A percentile compares a stretch with the other conserved stretches of the same genome.
Conservation (phyloP, 139 green algal species). For the Auxenochlorella pyrenoidosa region DNA sequence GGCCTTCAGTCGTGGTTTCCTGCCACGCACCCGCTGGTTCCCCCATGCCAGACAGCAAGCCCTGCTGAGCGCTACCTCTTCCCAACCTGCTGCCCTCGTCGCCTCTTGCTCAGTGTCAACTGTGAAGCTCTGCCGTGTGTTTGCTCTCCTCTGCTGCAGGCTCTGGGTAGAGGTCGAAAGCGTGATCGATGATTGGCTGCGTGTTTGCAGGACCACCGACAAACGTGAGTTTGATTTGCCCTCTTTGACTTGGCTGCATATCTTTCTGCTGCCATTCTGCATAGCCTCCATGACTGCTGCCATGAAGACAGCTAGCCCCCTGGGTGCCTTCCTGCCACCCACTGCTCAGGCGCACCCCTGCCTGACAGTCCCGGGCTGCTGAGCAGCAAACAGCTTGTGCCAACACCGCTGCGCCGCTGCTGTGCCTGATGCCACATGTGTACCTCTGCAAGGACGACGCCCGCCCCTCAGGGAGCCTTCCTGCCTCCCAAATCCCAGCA, state of each 20-base stretch:
- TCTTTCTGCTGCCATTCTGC: neutral
- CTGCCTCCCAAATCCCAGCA: neutral
- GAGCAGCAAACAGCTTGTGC: too few species aligned
- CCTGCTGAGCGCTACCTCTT: neutral
- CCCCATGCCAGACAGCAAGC: neutral
- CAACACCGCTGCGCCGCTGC: too few species aligned
- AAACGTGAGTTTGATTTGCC: too few species aligned
- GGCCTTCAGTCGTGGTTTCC: slow-evolving; percentile 2
- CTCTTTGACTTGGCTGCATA: too few species aligned
- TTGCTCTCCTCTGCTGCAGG: neutral
- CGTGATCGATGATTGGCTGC: too few species aligned
- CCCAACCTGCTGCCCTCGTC: too few species aligned
- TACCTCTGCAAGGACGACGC: neutral
- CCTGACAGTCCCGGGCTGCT: too few species aligned
- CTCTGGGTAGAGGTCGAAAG: too few species aligned
- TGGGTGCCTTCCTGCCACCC: slow-evolving; percentile 21
- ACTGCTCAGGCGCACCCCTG: too few species aligned
- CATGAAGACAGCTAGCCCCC: neutral
- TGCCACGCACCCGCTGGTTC: slow-evolving; percentile 15
- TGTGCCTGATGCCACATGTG: too few species aligned
- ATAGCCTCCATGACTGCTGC: neutral
- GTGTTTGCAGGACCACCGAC: too few species aligned
- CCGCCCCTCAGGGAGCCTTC: slow-evolving; percentile 9
- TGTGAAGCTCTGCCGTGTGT: neutral
- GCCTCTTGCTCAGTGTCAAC: neutral